phyloP scores from a whole-genome alignment of 306 rosid species.

The Leucaena leucocephala region DNA sequence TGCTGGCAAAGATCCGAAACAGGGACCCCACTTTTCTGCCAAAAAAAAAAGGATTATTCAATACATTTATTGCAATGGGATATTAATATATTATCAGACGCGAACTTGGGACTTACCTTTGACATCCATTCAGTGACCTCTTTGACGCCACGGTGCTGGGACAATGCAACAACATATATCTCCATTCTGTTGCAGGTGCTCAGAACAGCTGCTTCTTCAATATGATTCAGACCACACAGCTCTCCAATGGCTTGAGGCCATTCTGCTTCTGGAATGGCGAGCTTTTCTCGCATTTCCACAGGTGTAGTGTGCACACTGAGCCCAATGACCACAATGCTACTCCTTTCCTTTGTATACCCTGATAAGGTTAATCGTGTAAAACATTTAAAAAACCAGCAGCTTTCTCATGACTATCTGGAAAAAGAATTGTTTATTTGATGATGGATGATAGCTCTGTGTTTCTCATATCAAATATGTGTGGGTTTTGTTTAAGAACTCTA shows the following conservation, averaged over 20 bases:
- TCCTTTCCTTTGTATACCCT: slow-evolving; percentile 98
- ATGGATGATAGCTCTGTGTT: not conserved
- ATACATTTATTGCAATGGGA: slow-evolving; percentile 10
- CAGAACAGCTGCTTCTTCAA: slow-evolving; percentile 98
- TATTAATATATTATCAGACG: not conserved
- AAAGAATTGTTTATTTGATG: not conserved
- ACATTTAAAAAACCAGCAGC: slow-evolving; percentile 4
- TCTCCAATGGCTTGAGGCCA: slow-evolving; percentile 98
- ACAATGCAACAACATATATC: slow-evolving; percentile 93
- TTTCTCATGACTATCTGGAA: slow-evolving; percentile 21
- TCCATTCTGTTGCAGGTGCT: slow-evolving; percentile 99
- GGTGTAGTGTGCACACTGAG: slow-evolving; percentile 97
- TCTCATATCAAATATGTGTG: not conserved
- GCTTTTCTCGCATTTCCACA: slow-evolving; percentile 98
- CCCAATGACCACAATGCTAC: slow-evolving; percentile 93
- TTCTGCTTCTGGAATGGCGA: slow-evolving; percentile 97
- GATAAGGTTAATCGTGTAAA: slow-evolving; percentile 30
- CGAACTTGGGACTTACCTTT: slow-evolving; percentile 52
- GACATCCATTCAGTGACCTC: slow-evolving; percentile 99
- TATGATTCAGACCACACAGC: slow-evolving; percentile 87
- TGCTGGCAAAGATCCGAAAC: slow-evolving; percentile 84
- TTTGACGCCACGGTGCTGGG: slow-evolving; percentile 98
- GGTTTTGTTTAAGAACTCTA: not conserved
- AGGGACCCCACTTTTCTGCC: slow-evolving; percentile 93
- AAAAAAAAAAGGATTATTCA: slow-evolving; percentile 4